Evolutionary conservation across 306 rosid species (phyloP).

Genomic region (Benincasa hispida): DNA sequence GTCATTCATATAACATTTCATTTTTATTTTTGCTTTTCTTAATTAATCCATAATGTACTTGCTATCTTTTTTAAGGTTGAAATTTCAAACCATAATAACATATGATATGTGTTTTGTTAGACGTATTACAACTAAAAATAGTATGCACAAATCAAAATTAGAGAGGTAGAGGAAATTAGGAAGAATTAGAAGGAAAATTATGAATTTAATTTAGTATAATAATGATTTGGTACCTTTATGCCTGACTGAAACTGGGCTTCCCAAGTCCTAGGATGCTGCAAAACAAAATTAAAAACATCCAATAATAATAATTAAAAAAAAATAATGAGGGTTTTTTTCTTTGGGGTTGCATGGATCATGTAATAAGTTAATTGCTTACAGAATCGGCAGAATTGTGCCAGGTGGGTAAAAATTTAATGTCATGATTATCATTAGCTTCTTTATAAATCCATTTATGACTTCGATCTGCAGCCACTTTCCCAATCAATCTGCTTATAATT

Average conservation of each 20-base stretch:
- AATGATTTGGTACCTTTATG: conserved; percentile 45
- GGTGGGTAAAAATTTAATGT: conserved; percentile 78
- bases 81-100: too few species aligned
- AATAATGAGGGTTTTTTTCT: background rate
- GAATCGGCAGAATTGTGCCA: conserved; percentile 94
- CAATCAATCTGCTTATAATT: conserved; percentile 52
- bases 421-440: conserved; percentile 82
- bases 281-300: background rate
- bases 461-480: conserved; percentile 96
- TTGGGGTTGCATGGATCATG: conserved; percentile 5
- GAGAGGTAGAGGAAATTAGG: background rate
- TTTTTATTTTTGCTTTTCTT: too few species aligned
- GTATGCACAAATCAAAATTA: too few species aligned
- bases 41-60: too few species aligned
- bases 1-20: too few species aligned
- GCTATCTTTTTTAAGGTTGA: too few species aligned
- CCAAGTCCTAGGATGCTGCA: conserved; percentile 98
- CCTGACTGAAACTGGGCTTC: conserved; percentile 99
- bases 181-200: background rate
- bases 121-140: too few species aligned
- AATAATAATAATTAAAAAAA: background rate
- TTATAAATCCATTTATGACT: conserved; percentile 95
- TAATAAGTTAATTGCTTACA: conserved; percentile 17
- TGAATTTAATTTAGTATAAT: background rate
- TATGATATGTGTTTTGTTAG: too few species aligned